Evolutionary conservation across 2,329 filamentous ascomycete genomes (phyloP).

Genomic region (Trichocomaceae sp.): DNA sequence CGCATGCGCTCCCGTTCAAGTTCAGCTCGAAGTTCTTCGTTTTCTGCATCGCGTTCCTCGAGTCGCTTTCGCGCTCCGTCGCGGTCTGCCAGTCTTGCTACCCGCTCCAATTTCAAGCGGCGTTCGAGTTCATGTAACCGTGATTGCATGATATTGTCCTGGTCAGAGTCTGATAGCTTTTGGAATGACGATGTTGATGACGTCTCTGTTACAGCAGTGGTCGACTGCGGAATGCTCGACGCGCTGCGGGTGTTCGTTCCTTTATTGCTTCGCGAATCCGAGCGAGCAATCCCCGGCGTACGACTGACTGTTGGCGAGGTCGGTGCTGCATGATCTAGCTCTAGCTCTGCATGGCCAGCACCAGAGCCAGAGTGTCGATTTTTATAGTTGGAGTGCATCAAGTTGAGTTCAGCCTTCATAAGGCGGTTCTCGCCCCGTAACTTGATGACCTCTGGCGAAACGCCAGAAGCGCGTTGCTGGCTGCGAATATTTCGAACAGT

Average conservation of each 20-base stretch:
- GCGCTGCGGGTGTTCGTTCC: slow-evolving; percentile 23
- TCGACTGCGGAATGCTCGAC: slow-evolving; percentile 29
- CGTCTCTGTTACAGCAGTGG: slow-evolving; percentile 22
- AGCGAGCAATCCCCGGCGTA: slow-evolving; percentile 20
- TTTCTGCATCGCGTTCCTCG: slow-evolving; percentile 67
- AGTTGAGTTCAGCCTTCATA: slow-evolving; percentile 57
- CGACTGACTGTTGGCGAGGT: slow-evolving; percentile 3
- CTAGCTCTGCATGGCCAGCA: slow-evolving; percentile 18
- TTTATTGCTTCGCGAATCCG: slow-evolving; percentile 19
- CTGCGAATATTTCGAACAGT: slow-evolving; percentile 59
- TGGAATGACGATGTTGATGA: slow-evolving; percentile 15
- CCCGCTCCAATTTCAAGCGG: slow-evolving; percentile 81
- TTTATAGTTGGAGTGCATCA: slow-evolving; percentile 60
- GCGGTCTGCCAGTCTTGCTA: slow-evolving; percentile 76
- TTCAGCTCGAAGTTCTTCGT: slow-evolving; percentile 60
- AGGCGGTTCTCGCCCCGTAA: slow-evolving; percentile 55
- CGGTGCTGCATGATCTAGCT: neutral
- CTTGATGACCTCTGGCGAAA: slow-evolving; percentile 51
- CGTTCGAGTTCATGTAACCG: slow-evolving; percentile 80
- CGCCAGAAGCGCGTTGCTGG: slow-evolving; percentile 26
- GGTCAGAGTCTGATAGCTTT: slow-evolving; percentile 34
- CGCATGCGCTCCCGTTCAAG: slow-evolving; percentile 52
- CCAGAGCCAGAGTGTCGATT: slow-evolving; percentile 36
- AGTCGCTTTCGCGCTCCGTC: slow-evolving; percentile 73
- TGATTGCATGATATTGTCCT: slow-evolving; percentile 72